Base-by-base conservation (phyloP, 768 basidiomycete species). In the Lactarius hengduanensis region DNA sequence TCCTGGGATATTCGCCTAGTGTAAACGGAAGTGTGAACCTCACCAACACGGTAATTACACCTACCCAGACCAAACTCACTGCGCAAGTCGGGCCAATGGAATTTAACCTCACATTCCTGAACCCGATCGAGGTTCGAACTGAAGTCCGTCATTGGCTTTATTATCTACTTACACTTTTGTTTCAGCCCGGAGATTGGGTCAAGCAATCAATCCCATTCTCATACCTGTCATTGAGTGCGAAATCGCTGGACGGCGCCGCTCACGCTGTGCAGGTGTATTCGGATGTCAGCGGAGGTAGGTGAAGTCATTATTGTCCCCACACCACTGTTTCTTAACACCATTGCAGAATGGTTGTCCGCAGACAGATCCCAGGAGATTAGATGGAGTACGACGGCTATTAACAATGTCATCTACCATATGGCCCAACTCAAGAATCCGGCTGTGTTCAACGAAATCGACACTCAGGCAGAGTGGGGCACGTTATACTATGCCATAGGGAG, bases 181-280 rank as follows among this genome's bases (percentile, higher is more conserved):
- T 1, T 28, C 16, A 79, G 77, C 77, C 78, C 0, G 70, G 72
- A 13, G 75, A 80, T 69, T 74, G 75, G 62, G 75, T 78, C 55
- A 72, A 71, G 28, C 78, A 79, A 63, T 79, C 79, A 1, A 60
- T 80, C 4, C 79, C 80, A 4, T 79, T 80, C 70, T 76, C 78
- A 11, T 80, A 80, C 60, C 55, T 80, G n/a, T 68, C 74, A 9
- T 62, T 80, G 6, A 68, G 72, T 8, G 77, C 74, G 5, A 45
- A 34, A 5, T 71, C 79, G 0, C 66, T 70, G 20, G 79, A 80
- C 61, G 76, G 74, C 9, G 65, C 65, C 15, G 34, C 72, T 18
- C 80, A 80, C 62, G 11, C 43, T 20, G 74, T 79, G 9, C 76
- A 80, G 61, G 70, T 80, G 5, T 80, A 80, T 65, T 74, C 78